Conservation (phyloP, 129 eudicot genomes). For the Saposhnikovia divaricata region DNA sequence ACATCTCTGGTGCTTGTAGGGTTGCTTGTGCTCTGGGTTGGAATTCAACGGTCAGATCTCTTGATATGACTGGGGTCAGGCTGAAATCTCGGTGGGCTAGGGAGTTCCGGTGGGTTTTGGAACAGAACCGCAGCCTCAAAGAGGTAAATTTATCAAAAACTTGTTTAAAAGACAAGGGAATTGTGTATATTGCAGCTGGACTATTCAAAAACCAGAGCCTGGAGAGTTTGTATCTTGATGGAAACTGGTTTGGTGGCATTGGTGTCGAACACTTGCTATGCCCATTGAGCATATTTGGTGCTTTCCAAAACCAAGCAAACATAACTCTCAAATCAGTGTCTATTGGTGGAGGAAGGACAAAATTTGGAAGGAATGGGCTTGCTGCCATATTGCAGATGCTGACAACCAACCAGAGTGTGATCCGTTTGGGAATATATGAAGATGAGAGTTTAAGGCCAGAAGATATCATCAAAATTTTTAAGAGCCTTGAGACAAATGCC, state of each 20-base stretch:
- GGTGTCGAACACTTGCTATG: conserved; percentile 84
- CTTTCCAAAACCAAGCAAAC: conserved; percentile 77
- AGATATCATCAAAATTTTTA: conserved; percentile 51
- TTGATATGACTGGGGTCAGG: conserved; percentile 71
- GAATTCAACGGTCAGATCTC: conserved; percentile 65
- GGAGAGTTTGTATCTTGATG: conserved; percentile 50
- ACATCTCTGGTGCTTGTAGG: conserved; percentile 57
- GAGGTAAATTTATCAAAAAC: conserved; percentile 69
- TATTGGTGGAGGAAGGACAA: conserved; percentile 69
- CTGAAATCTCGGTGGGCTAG: conserved; percentile 78
- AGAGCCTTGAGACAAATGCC: conserved; percentile 58
- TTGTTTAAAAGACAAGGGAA: conserved; percentile 65
- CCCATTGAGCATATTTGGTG: conserved; percentile 69
- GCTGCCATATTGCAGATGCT: conserved; percentile 62
- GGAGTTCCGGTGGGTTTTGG: conserved; percentile 79
- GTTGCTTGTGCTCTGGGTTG: conserved; percentile 64
- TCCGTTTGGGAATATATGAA: conserved; percentile 55
- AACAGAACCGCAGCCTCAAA: conserved; percentile 63
- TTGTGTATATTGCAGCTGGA: conserved; percentile 82
- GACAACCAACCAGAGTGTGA: conserved; percentile 56
- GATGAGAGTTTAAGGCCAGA: conserved; percentile 60
- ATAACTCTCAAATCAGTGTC: conserved; percentile 45
- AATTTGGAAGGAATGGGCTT: conserved; percentile 63
- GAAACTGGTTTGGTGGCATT: conserved; percentile 57
- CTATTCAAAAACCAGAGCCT: conserved; percentile 61